A percentile compares a stretch with the other conserved stretches of the same genome.
These are phyloP conservation scores for Clonostachys rosea DNA, from an alignment of 2,329 filamentous ascomycete species.

Conservation along the genomic window DNA sequence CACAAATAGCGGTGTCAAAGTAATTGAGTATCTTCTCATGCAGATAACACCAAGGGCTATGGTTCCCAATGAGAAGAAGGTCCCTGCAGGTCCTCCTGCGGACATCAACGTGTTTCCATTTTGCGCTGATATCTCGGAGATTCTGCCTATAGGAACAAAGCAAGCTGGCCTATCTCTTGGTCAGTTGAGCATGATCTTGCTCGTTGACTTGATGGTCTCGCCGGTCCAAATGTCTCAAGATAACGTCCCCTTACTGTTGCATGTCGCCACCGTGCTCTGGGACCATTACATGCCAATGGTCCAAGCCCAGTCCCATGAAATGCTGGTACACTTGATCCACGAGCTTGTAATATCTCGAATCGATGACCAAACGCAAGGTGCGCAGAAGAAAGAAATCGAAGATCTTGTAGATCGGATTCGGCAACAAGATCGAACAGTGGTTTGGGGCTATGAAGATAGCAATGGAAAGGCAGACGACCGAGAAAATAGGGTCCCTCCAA, in stretches of 20 bases:
- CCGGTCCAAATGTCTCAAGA: conserved; percentile 77
- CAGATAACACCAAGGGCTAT: conserved; percentile 95
- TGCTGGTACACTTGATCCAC: conserved; percentile 96
- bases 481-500: conserved; percentile 74
- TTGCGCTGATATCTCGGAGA: conserved; percentile 76
- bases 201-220: conserved; percentile 94
- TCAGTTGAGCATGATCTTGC: conserved; percentile 85
- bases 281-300: conserved; percentile 95
- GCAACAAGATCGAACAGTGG: conserved; percentile 75
- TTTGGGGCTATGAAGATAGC: conserved; percentile 93
- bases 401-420: conserved; percentile 84
- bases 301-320: conserved; percentile 93
- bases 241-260: conserved; percentile 78
- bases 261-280: conserved; percentile 92
- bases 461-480: conserved; percentile 72
- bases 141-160: conserved; percentile 84
- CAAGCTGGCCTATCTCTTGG: conserved; percentile 88
- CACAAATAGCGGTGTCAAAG: conserved; percentile 74
- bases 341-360: conserved; percentile 82
- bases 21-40: conserved; percentile 88
- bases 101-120: conserved; percentile 79
- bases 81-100: conserved; percentile 62
- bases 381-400: conserved; percentile 73
- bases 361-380: conserved; percentile 59
- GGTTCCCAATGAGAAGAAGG: conserved; percentile 82